A percentile compares a stretch with the other conserved stretches of the same genome.
phyloP scores from a whole-genome alignment of 441 rosid genomes.

The Brassica balearica region DNA sequence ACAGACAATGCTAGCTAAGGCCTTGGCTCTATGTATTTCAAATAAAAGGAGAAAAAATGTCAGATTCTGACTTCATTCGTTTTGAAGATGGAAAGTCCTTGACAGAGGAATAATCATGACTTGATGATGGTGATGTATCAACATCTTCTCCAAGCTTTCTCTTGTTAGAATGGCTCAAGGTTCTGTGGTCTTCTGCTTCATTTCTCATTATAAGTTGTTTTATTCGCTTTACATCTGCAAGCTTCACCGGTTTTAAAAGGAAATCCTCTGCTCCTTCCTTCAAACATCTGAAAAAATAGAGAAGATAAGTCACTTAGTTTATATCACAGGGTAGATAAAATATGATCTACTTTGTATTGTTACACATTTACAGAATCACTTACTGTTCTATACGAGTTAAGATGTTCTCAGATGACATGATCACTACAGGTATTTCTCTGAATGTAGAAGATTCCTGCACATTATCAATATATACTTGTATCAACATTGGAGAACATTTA shows the following conservation, averaged over 20 bases:
- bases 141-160: conserved; percentile 55
- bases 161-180: conserved; percentile 45
- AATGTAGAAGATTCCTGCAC: conserved; percentile 80
- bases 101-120: conserved; percentile 26
- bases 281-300: conserved; percentile 57
- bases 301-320: conserved; percentile 9
- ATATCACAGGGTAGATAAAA: neutral
- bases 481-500: conserved; percentile 9
- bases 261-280: conserved; percentile 91
- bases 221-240: conserved; percentile 69
- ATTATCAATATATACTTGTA: conserved; percentile 1
- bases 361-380: conserved; percentile 21
- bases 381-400: conserved; percentile 78
- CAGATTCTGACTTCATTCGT: conserved; percentile 32
- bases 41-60: conserved; percentile 13
- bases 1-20: conserved; percentile 26
- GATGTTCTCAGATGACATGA: conserved; percentile 93
- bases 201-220: conserved; percentile 61
- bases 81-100: conserved; percentile 24
- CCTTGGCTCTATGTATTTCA: conserved; percentile 20
- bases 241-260: conserved; percentile 78
- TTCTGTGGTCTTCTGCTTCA: conserved; percentile 37
- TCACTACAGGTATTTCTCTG: conserved; percentile 85
- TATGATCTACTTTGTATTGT: neutral
- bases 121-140: conserved; percentile 36